These are phyloP conservation scores for Malassezia equina DNA, from an alignment of 1,284 basidiomycete genomes.

Conservation along the genomic window DNA sequence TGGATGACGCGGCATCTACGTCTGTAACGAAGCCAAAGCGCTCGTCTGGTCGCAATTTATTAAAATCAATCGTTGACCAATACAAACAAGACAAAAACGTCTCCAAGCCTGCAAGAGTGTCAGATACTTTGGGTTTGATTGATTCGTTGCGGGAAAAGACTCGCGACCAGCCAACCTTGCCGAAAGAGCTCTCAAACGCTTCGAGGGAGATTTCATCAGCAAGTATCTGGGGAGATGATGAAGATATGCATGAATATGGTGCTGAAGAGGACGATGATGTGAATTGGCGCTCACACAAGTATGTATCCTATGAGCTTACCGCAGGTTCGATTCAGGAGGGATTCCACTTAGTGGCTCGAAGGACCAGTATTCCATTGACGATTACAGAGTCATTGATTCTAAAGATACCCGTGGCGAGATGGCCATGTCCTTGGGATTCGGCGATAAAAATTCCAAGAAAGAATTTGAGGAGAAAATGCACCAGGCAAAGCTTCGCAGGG, in stretches of 20 bases:
- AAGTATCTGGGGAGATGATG: conserved; percentile 13
- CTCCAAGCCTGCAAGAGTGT: not conserved
- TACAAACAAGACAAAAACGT: conserved; percentile 2
- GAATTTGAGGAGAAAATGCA: not conserved
- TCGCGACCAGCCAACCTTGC: not conserved
- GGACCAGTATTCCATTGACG: conserved; percentile 19
- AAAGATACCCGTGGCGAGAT: conserved; percentile 8
- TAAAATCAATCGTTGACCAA: not conserved
- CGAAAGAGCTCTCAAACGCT: not conserved
- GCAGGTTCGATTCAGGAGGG: conserved; percentile 26
- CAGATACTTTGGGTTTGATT: not conserved
- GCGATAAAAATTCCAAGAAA: not conserved
- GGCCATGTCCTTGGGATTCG: conserved; percentile 10
- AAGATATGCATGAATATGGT: conserved; percentile 31
- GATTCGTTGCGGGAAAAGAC: conserved; percentile 1
- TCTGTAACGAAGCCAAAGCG: not conserved
- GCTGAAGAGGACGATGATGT: conserved; percentile 28
- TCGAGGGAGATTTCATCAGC: not conserved
- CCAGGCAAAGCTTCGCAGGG: not conserved
- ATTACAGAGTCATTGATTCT: conserved; percentile 34
- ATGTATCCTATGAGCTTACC: not conserved
- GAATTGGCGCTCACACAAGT: conserved; percentile 20
- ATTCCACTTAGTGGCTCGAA: conserved; percentile 9
- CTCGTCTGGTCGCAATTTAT: not conserved
- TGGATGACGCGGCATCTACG: not conserved